These are phyloP conservation scores for Aspergillus pseudoglaucus DNA, from an alignment of 2,329 filamentous ascomycete genomes.

Conservation along the genomic window DNA sequence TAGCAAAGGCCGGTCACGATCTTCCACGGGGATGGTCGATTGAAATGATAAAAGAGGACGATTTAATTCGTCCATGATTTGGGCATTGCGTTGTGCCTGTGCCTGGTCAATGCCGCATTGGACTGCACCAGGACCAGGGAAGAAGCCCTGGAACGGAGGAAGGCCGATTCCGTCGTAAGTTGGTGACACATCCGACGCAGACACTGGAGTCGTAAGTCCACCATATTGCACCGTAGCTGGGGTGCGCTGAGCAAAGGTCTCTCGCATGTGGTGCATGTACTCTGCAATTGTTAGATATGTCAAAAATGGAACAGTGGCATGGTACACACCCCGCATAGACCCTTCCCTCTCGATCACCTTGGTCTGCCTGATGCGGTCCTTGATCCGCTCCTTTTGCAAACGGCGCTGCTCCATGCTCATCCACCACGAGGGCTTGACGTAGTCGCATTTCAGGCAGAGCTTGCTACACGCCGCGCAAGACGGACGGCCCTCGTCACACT, in stretches of 20 bases:
- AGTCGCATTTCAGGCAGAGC: constrained; percentile 82
- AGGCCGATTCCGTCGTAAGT: not conserved
- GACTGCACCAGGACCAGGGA: not conserved
- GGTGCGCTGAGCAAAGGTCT: not conserved
- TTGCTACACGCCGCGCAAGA: constrained; percentile 57
- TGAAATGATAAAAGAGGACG: not conserved
- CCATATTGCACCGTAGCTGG: not conserved
- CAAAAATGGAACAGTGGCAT: not conserved
- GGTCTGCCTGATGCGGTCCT: constrained; percentile 91
- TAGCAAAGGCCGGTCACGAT: constrained; percentile 75
- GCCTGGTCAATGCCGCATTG: not conserved
- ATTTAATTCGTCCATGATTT: not conserved
- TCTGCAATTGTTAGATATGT: constrained; percentile 1
- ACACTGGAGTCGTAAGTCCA: not conserved
- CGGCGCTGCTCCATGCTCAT: constrained; percentile 79
- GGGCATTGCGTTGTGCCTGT: not conserved
- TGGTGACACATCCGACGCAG: not conserved
- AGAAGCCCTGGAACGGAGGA: not conserved
- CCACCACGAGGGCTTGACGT: constrained; percentile 96
- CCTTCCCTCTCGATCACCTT: constrained; percentile 81
- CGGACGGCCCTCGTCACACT: constrained; percentile 60
- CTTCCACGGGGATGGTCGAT: constrained; percentile 52
- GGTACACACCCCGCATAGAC: constrained; percentile 35
- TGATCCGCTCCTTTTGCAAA: constrained; percentile 87
- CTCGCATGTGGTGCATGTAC: constrained; percentile 5